Evolutionary conservation across 352 stramenopile species (phyloP).

Genomic region (Hyaloperonospora brassicae): DNA sequence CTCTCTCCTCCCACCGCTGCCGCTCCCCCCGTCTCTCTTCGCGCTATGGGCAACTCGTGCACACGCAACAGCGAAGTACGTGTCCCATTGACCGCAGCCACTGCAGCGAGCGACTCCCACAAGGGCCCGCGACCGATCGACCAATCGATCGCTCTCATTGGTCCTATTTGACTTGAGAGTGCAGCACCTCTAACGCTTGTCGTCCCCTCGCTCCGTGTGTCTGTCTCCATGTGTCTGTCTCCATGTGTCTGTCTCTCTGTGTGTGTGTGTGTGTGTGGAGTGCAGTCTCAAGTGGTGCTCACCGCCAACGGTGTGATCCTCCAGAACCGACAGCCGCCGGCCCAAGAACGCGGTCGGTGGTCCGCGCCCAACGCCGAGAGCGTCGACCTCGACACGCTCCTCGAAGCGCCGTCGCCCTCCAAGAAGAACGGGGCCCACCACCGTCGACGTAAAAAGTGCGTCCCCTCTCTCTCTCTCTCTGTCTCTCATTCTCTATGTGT

Average conservation of each 20-base stretch:
- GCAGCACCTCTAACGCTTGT: not conserved
- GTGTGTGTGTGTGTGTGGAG: no score
- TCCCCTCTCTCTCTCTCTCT: not conserved
- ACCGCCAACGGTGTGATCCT: constrained; percentile 41
- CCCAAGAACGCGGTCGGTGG: constrained; percentile 55
- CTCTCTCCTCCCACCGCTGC: no score
- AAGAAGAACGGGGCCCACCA: constrained; percentile 9
- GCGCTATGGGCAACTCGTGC: constrained; percentile 52
- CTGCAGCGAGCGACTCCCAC: no score
- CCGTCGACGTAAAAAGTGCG: constrained; percentile 53
- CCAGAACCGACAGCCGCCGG: constrained; percentile 26
- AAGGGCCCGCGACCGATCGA: no score
- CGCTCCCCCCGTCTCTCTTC: no score
- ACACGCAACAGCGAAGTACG: constrained; percentile 48
- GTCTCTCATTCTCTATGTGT: not conserved
- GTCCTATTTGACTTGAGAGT: no score
- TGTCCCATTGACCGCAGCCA: not conserved
- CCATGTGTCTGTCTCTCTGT: no score
- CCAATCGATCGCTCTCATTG: no score
- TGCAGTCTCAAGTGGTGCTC: constrained; percentile 56
- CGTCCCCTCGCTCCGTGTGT: not conserved
- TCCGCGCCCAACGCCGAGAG: constrained; percentile 60
- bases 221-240: not conserved
- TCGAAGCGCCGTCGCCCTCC: constrained; percentile 66
- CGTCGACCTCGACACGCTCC: constrained; percentile 70